These are phyloP conservation scores for Russula lepida DNA, from an alignment of 768 basidiomycete genomes.

Conservation along the genomic window DNA sequence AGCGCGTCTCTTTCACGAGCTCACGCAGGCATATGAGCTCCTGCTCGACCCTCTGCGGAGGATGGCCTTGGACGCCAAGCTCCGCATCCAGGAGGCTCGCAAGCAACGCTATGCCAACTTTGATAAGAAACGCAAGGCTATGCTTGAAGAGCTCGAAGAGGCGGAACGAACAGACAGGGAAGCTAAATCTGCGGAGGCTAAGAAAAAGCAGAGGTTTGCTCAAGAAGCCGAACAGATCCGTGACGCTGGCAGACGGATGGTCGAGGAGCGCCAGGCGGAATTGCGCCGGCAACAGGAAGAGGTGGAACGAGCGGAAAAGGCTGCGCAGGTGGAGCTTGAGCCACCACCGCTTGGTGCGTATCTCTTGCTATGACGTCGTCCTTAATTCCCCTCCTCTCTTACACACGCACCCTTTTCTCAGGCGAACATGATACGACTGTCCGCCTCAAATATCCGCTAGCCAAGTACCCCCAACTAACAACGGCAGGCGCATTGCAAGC, in stretches of 20 bases:
- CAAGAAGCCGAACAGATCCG: conserved; percentile 65
- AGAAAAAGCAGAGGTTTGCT: conserved; percentile 45
- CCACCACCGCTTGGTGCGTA: conserved; percentile 48
- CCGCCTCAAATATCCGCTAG: conserved; percentile 57
- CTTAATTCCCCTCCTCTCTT: too few relatives aligned
- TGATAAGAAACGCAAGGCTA: conserved; percentile 62
- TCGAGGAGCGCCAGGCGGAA: conserved; percentile 58
- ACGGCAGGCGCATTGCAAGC: conserved; percentile 39
- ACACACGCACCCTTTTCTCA: conserved; percentile 24
- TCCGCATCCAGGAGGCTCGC: conserved; percentile 61
- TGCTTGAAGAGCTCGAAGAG: conserved; percentile 70
- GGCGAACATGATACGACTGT: conserved; percentile 68
- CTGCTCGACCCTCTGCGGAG: conserved; percentile 74
- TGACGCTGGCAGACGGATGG: conserved; percentile 59
- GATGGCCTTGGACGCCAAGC: conserved; percentile 70
- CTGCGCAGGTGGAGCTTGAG: conserved; percentile 32
- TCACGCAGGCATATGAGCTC: conserved; percentile 73
- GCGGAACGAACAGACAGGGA: conserved; percentile 73
- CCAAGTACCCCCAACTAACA: conserved; percentile 49
- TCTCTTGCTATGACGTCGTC: neutral
- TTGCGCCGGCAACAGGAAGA: conserved; percentile 39
- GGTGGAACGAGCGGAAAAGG: conserved; percentile 26
- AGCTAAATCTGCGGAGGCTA: conserved; percentile 50
- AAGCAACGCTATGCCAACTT: conserved; percentile 61
- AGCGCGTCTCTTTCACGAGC: conserved; percentile 68